phyloP scores from a whole-genome alignment of 176 grass and related monocot genomes.

The Elaeis guineensis region DNA sequence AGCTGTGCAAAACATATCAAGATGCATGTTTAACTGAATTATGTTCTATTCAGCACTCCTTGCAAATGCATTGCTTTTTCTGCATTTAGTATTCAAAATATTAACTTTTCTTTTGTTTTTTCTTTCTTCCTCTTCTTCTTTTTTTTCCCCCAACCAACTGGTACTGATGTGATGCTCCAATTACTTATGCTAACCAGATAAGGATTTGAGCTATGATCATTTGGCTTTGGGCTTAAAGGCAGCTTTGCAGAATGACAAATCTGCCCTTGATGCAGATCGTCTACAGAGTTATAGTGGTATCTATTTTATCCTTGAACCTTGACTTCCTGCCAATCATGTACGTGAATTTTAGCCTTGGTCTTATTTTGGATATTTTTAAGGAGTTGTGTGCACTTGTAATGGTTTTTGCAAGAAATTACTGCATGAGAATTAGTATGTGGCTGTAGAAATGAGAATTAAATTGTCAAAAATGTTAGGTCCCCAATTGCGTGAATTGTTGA shows the following conservation, averaged over 20 bases:
- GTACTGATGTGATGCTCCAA: too few species aligned
- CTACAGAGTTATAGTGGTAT: conserved; percentile 74
- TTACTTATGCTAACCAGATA: conserved; percentile 29
- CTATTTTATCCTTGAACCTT: not conserved
- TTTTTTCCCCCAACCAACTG: too few species aligned
- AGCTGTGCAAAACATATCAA: too few species aligned
- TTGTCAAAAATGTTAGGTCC: conserved; percentile 45
- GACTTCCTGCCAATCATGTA: too few species aligned
- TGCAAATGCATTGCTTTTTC: too few species aligned
- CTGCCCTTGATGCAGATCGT: conserved; percentile 64
- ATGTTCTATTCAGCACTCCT: too few species aligned
- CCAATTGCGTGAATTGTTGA: conserved; percentile 59
- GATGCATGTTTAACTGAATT: too few species aligned
- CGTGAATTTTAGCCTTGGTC: too few species aligned
- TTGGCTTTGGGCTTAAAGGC: conserved; percentile 75
- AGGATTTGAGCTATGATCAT: conserved; percentile 90
- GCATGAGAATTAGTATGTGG: too few species aligned
- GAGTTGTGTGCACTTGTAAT: not conserved
- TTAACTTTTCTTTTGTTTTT: too few species aligned
- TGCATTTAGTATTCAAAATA: too few species aligned
- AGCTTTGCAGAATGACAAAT: conserved; percentile 80
- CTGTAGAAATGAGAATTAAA: not conserved
- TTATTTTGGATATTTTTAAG: not conserved
- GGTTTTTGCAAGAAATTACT: not conserved
- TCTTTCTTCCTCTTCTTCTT: too few species aligned